Conservation (phyloP, 208 protist species). For the Novymonas esmeraldas region DNA sequence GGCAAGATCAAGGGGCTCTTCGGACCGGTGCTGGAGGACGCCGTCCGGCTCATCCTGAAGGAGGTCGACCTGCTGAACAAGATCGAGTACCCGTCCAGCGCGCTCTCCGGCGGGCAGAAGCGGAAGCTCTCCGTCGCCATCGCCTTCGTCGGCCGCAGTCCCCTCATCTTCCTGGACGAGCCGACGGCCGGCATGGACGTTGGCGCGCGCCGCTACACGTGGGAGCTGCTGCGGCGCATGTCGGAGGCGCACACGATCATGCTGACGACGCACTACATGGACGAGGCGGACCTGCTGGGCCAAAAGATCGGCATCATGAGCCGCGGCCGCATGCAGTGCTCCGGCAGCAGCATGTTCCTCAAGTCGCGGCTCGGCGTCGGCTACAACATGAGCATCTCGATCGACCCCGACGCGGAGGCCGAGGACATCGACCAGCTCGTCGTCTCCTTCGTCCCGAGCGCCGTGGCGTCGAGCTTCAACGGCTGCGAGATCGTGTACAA, state of each 20-base stretch:
- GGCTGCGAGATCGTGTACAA: conserved; percentile 46
- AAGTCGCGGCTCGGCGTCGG: conserved; percentile 56
- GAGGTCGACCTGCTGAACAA: conserved; percentile 68
- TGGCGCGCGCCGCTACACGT: conserved; percentile 74
- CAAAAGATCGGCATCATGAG: conserved; percentile 94
- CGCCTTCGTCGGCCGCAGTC: conserved; percentile 84
- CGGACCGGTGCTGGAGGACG: conserved; percentile 28
- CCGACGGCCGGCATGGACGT: conserved; percentile 92
- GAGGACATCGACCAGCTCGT: conserved; percentile 30
- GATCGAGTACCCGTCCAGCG: conserved; percentile 29
- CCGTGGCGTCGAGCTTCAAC: conserved; percentile 29
- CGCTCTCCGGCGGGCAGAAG: conserved; percentile 88
- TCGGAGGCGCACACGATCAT: conserved; percentile 60
- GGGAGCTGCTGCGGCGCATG: conserved; percentile 69
- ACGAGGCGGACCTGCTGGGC: conserved; percentile 96
- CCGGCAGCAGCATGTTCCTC: conserved; percentile 61
- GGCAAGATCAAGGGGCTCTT: conserved; percentile 83
- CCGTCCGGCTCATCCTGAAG: conserved; percentile 42
- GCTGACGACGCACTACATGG: conserved; percentile 95
- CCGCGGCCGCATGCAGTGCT: conserved; percentile 51
- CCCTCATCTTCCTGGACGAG: conserved; percentile 89
- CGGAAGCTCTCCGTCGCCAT: conserved; percentile 88
- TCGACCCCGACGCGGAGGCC: conserved; percentile 35
- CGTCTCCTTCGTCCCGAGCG: conserved; percentile 17
- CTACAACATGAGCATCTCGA: conserved; percentile 51